A percentile compares a stretch with the other conserved stretches of the same genome.
Evolutionary conservation across 352 stramenopile species (phyloP).

Genomic region (Aphanomyces invadans): DNA sequence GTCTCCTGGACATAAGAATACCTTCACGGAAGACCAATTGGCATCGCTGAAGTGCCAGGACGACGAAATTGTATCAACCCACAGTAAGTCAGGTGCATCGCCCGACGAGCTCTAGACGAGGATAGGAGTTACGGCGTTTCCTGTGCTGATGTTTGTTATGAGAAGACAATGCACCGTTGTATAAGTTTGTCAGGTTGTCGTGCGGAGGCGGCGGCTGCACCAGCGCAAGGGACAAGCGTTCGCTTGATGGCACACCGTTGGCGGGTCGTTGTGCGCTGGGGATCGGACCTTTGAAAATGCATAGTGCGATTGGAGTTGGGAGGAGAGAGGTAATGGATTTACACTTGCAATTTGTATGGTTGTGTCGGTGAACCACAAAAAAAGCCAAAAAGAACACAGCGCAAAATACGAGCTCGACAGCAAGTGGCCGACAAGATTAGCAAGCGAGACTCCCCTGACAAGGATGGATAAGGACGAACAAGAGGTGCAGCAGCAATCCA

Average conservation of each 20-base stretch:
- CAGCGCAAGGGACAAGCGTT: too few relatives aligned
- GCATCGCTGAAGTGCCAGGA: slow-evolving; percentile 29
- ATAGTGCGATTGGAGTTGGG: neutral
- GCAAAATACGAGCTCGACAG: slow-evolving; percentile 21
- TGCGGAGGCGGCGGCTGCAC: too few relatives aligned
- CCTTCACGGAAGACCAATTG: slow-evolving; percentile 35
- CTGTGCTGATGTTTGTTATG: too few relatives aligned
- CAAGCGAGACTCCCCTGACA: neutral
- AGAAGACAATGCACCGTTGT: too few relatives aligned
- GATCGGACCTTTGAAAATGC: slow-evolving; percentile 6
- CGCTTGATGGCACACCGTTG: too few relatives aligned
- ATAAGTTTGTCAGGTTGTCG: too few relatives aligned
- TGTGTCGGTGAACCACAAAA: slow-evolving; percentile 19
- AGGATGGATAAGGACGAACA: slow-evolving; percentile 14
- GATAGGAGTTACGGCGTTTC: too few relatives aligned
- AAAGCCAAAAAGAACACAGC: slow-evolving; percentile 12
- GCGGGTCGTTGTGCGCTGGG: too few relatives aligned
- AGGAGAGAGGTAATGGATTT: slow-evolving; percentile 12
- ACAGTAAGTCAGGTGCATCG: neutral
- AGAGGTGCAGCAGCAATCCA: slow-evolving; percentile 10
- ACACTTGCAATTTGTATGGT: slow-evolving; percentile 20
- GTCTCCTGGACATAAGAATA: slow-evolving; percentile 37
- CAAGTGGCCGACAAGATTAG: neutral
- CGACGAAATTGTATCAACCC: neutral
- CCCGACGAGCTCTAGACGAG: neutral